Conservation (phyloP, 2,329 filamentous ascomycete species). For the Fragosphaeria purpurea region DNA sequence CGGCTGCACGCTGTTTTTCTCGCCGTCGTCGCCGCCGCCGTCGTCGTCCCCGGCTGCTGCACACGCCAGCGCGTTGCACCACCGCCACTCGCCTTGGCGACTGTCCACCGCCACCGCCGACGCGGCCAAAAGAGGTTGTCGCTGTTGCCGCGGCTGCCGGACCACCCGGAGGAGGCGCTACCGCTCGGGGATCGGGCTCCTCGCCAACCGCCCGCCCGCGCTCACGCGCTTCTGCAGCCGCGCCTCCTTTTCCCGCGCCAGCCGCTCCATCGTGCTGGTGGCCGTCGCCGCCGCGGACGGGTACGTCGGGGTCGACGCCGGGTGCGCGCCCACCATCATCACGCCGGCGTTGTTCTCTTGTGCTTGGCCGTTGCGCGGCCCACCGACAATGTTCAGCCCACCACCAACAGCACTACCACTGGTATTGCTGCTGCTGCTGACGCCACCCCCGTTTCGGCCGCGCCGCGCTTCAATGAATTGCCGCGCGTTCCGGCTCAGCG, state of each 20-base stretch:
- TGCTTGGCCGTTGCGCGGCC: not conserved
- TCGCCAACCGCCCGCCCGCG: slow-evolving; percentile 62
- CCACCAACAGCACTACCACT: not conserved
- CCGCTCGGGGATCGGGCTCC: slow-evolving; percentile 52
- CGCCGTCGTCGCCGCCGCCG: no score
- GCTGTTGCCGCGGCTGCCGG: not conserved
- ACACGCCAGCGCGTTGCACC: no score
- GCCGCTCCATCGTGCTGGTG: slow-evolving; percentile 27
- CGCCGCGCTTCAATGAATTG: slow-evolving; percentile 76
- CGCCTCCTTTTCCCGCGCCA: slow-evolving; percentile 54
- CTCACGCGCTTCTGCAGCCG: slow-evolving; percentile 71
- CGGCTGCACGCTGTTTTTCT: no score
- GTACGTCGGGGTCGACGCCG: slow-evolving; percentile 47
- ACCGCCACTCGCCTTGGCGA: no score
- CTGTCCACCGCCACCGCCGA: not conserved
- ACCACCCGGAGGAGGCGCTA: slow-evolving; percentile 27
- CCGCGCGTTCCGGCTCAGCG: slow-evolving; percentile 69
- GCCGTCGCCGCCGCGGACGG: slow-evolving; percentile 34
- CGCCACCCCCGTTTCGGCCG: slow-evolving; percentile 31
- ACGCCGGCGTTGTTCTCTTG: slow-evolving; percentile 17
- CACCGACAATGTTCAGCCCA: not conserved
- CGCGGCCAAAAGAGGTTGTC: not conserved
- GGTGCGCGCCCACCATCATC: slow-evolving; percentile 7
- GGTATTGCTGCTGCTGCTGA: not conserved
- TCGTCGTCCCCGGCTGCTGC: no score